phyloP scores from a whole-genome alignment of 371 early-diverging fungal species.

The Caulochytrium protostelioides region DNA sequence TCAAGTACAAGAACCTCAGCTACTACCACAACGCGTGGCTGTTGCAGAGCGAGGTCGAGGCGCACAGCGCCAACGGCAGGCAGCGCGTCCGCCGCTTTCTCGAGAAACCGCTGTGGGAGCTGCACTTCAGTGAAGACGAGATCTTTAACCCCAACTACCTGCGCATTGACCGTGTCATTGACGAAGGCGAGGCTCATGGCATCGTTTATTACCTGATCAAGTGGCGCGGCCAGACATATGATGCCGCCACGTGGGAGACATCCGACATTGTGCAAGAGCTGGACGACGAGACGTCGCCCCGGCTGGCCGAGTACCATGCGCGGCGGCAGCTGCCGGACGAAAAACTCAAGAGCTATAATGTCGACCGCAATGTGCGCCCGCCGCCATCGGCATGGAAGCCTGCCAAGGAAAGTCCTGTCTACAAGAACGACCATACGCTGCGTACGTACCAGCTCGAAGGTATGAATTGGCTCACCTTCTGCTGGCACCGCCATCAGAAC shows the following conservation, averaged over 20 bases:
- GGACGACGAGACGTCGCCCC: not conserved
- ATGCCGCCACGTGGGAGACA: constrained; percentile 69
- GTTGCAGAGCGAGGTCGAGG: constrained; percentile 33
- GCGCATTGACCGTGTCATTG: constrained; percentile 59
- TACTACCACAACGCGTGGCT: constrained; percentile 75
- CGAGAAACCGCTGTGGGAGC: constrained; percentile 30
- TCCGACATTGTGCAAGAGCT: constrained; percentile 36
- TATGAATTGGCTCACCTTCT: constrained; percentile 47
- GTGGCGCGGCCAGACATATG: constrained; percentile 80
- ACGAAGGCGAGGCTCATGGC: constrained; percentile 51
- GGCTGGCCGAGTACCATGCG: constrained; percentile 17
- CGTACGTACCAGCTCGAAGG: constrained; percentile 52
- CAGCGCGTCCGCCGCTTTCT: constrained; percentile 56
- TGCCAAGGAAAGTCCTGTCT: constrained; percentile 39
- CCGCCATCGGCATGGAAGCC: constrained; percentile 23
- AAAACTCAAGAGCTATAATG: constrained; percentile 9
- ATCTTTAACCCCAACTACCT: constrained; percentile 19
- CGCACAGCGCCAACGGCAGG: constrained; percentile 42
- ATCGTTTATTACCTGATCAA: constrained; percentile 61
- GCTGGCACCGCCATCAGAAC: constrained; percentile 39
- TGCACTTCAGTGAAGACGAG: constrained; percentile 33
- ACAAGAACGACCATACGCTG: constrained; percentile 44
- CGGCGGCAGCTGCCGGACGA: constrained; percentile 22
- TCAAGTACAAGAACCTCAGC: constrained; percentile 58
- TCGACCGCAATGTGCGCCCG: constrained; percentile 7